Evolutionary conservation across 2,329 filamentous ascomycete genomes (phyloP).

Genomic region (Sodiomyces alkalinus): DNA sequence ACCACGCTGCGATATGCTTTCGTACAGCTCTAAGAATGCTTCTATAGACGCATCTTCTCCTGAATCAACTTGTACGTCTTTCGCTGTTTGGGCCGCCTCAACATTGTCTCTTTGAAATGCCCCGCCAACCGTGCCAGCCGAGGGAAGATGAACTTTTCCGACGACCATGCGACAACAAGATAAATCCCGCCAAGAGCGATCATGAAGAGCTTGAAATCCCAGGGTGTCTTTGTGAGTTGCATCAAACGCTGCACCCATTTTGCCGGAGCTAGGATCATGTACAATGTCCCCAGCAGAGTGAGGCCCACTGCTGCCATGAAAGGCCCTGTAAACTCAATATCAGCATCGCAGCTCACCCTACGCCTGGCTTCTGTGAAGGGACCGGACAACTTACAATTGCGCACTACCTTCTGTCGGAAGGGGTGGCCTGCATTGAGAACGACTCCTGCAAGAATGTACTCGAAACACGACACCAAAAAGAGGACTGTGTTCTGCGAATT

Average conservation of each 20-base stretch:
- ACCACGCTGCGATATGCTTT: no score
- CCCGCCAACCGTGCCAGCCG: slow-evolving; percentile 54
- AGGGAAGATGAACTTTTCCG: slow-evolving; percentile 59
- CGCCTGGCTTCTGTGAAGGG: not conserved
- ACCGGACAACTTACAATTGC: slow-evolving; percentile 51
- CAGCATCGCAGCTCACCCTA: no score
- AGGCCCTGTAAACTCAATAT: slow-evolving; percentile 42
- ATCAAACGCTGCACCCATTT: slow-evolving; percentile 57
- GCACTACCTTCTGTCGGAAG: slow-evolving; percentile 64
- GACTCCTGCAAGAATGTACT: slow-evolving; percentile 83
- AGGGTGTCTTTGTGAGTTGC: slow-evolving; percentile 68
- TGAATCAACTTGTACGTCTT: slow-evolving; percentile 77
- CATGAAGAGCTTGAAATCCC: slow-evolving; percentile 58
- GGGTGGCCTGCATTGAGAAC: slow-evolving; percentile 84
- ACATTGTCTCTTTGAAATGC: slow-evolving; percentile 38
- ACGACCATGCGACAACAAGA: slow-evolving; percentile 52
- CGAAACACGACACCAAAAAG: slow-evolving; percentile 82
- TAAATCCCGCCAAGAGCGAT: slow-evolving; percentile 54
- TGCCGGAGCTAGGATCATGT: slow-evolving; percentile 69
- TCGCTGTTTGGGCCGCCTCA: slow-evolving; percentile 53
- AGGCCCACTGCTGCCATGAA: slow-evolving; percentile 65
- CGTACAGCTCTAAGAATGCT: no score
- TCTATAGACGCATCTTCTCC: slow-evolving; percentile 39
- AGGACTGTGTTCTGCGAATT: slow-evolving; percentile 91
- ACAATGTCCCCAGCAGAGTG: slow-evolving; percentile 51